These are phyloP conservation scores for Geotrichum australiense DNA, from an alignment of 1,139 yeast species.

Conservation along the genomic window DNA sequence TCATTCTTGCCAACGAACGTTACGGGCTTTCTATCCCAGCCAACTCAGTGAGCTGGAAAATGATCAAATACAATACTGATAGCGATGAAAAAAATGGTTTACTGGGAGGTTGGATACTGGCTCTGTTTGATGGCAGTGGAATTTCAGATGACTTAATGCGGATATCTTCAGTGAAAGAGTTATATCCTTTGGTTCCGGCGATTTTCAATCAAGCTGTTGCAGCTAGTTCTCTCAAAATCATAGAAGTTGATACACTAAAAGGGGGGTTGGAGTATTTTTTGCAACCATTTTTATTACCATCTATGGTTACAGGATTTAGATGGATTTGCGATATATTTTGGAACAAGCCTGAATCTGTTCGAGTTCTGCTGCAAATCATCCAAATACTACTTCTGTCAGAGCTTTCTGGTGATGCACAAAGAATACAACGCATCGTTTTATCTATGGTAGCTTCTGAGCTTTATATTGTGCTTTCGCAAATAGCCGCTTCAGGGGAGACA, in stretches of 20 bases:
- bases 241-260: conserved; percentile 44
- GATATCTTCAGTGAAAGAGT: conserved; percentile 58
- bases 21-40: conserved; percentile 35
- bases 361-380: conserved; percentile 31
- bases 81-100: conserved; percentile 25
- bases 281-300: conserved; percentile 50
- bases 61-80: conserved; percentile 4
- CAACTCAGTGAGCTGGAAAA: conserved; percentile 2
- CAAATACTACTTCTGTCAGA: conserved; percentile 33
- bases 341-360: conserved; percentile 30
- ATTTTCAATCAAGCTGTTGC: conserved; percentile 66
- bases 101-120: conserved; percentile 70
- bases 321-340: conserved; percentile 38
- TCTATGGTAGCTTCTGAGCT: conserved; percentile 30
- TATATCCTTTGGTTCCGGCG: conserved; percentile 61
- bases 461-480: conserved; percentile 20
- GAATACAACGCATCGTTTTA: conserved; percentile 35
- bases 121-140: conserved; percentile 79
- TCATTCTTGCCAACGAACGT: conserved; percentile 41
- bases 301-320: conserved; percentile 40
- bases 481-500: conserved; percentile 15
- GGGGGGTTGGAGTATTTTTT: conserved; percentile 61
- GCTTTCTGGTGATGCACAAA: conserved; percentile 36
- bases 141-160: conserved; percentile 76
- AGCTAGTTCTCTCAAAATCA: conserved; percentile 51